A percentile compares a stretch with the other conserved stretches of the same genome.
These are phyloP conservation scores for Syzygium syzygioides DNA, from an alignment of 441 rosid genomes.

Conservation along the genomic window DNA sequence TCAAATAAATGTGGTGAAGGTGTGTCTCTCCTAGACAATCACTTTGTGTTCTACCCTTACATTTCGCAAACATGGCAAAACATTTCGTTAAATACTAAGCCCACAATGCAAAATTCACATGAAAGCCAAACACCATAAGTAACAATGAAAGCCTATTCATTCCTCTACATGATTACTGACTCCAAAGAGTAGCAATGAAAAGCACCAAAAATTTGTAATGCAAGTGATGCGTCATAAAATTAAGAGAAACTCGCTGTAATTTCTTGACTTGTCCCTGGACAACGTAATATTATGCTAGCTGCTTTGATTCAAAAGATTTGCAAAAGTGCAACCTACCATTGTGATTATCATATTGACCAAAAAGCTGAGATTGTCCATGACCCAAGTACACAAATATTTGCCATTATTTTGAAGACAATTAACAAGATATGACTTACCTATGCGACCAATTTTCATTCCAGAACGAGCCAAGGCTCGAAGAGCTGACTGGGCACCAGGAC, in stretches of 20 bases:
- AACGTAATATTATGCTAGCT: background rate
- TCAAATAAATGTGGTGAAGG: background rate
- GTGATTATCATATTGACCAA: background rate
- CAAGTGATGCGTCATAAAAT: background rate
- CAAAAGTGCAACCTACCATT: background rate
- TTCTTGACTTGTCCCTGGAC: background rate
- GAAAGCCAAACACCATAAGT: background rate
- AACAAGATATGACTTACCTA: slow-evolving; percentile 30
- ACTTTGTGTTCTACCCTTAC: background rate
- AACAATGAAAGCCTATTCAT: background rate
- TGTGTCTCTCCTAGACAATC: background rate
- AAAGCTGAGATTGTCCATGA: background rate
- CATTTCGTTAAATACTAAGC: background rate
- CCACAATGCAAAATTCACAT: background rate
- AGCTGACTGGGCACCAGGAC: slow-evolving; percentile 91
- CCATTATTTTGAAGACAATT: background rate
- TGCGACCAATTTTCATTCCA: slow-evolving; percentile 87
- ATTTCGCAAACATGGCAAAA: background rate
- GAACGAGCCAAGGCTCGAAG: slow-evolving; percentile 88
- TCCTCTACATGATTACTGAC: background rate
- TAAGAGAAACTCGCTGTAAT: background rate
- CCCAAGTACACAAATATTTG: background rate
- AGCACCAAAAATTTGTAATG: background rate
- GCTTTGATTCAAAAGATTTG: background rate
- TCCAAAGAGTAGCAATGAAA: background rate